Evolutionary conservation across 257 asterid species (phyloP), one percentile per base, ranked within the genome.

Genomic region (Nemophila menziesii): DNA sequence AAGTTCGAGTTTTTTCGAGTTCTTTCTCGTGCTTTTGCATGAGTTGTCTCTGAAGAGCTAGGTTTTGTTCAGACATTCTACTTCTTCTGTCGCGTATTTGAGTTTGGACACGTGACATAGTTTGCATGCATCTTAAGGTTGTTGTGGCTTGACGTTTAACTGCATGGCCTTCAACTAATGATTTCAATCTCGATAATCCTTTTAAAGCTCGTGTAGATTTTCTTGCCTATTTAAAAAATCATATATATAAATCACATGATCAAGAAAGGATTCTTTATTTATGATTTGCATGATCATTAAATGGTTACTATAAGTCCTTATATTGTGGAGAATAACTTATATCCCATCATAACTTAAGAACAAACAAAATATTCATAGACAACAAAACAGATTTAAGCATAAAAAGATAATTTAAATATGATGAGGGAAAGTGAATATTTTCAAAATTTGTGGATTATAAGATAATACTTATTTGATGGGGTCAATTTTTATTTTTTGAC

Each of bases 181-280:
- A 50, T 61, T 72, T 73, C 55, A 82, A 77, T 68, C 96, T 67
- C 67, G 56, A 69, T 11, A 86, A 59, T 50, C 96, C 92, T 70
- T 75, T 72, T 54, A 86, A 50, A 15, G 90, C 94, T 56, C 68
- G 64, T 69, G 76, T 52, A 5, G 68, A 70, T 49, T 86, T 79
- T 70, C 92, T 76, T 16, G 92, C 81, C 98, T 89, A 47, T 51
- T 43, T 20, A 36, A n/a, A n/a, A n/a, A n/a, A n/a, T n/a, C n/a
- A n/a, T n/a, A n/a, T n/a, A n/a, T n/a, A n/a, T n/a, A n/a, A n/a
- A n/a, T n/a, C n/a, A n/a, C n/a, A n/a, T n/a, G n/a, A n/a, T n/a
- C n/a, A n/a, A n/a, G n/a, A n/a, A n/a, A n/a, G n/a, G n/a, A n/a
- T n/a, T n/a, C n/a, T n/a, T n/a, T n/a, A n/a, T n/a, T n/a, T n/a